These are phyloP conservation scores for Schizosaccharomyces japonicus DNA, from an alignment of 805 yeast genomes.

Conservation along the genomic window DNA sequence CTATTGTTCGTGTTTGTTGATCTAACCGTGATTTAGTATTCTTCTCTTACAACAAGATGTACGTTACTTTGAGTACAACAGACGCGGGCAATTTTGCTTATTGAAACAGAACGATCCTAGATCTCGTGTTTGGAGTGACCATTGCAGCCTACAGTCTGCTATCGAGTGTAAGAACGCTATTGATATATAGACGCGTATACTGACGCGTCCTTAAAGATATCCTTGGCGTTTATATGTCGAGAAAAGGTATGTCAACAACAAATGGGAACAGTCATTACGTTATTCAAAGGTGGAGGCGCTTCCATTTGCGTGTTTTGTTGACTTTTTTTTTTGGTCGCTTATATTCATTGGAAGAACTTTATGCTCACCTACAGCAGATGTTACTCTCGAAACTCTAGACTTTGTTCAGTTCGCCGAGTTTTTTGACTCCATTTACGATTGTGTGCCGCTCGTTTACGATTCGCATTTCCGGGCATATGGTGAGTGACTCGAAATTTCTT, in stretches of 20 bases:
- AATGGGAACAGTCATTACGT: not conserved
- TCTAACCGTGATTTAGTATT: too few relatives aligned
- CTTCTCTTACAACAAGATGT: not conserved
- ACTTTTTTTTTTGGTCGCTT: not conserved
- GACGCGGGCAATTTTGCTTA: not conserved
- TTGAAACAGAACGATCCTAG: not conserved
- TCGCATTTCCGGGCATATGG: not conserved
- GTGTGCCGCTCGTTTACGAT: not conserved
- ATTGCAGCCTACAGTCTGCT: constrained; percentile 1
- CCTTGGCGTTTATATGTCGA: not conserved
- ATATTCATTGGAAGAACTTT: not conserved
- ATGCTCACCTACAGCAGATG: not conserved
- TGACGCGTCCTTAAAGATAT: not conserved
- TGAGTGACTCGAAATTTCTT: not conserved
- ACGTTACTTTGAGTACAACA: not conserved
- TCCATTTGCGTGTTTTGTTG: too few relatives aligned
- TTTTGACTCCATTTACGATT: not conserved
- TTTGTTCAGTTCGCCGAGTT: not conserved
- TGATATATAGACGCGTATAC: not conserved
- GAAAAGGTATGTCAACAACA: not conserved
- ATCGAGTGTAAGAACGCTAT: not conserved
- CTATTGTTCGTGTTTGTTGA: too few relatives aligned
- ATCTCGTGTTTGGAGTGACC: constrained; percentile 3
- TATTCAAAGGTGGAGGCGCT: too few relatives aligned
- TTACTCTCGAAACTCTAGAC: not conserved